Percentiles rank a stretch among this genome's conserved stretches.
These are phyloP conservation scores for Sorghum bicolor DNA, from an alignment of 176 grass and related monocot genomes.

Conservation along the genomic window Sorghum_bicolor_NCBIv3 NC_012875.2:31238001-31238500, in stretches of 20 bases:
- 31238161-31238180: conserved; percentile 88
- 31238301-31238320: background rate
- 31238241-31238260: conserved; percentile 44
- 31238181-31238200: conserved; percentile 96
- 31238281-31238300: background rate
- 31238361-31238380: background rate
- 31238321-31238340: background rate
- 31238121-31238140: conserved; percentile 97
- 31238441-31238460: conserved; percentile 91
- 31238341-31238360: background rate
- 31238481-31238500: conserved; percentile 55
- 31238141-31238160: conserved; percentile 90
- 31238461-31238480: conserved; percentile 96
- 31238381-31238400: background rate
- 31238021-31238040: background rate
- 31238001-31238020: background rate
- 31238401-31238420: conserved; percentile 61
- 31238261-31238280: background rate
- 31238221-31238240: conserved; percentile 84
- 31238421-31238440: conserved; percentile 96
- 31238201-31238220: conserved; percentile 89
- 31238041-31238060: background rate
- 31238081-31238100: conserved; percentile 80
- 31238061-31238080: background rate
- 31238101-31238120: conserved; percentile 95